phyloP scores from a whole-genome alignment of 2,329 filamentous ascomycete species.

The Neoscytalidium dimidiatum region DNA sequence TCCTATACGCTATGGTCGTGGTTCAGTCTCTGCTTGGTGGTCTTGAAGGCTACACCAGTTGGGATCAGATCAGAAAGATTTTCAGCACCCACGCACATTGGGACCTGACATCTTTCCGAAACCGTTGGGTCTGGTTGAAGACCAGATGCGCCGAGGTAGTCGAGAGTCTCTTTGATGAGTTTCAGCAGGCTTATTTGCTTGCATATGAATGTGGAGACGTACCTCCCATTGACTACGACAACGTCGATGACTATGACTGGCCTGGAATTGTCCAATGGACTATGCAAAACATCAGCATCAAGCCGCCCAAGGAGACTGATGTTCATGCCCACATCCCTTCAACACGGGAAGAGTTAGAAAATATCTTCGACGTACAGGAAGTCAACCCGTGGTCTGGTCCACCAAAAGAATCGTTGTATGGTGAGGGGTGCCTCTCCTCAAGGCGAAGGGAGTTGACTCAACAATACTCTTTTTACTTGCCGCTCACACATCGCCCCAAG shows the following conservation, averaged over 20 bases:
- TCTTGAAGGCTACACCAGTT: conserved; percentile 39
- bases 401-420: conserved; percentile 61
- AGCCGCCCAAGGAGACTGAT: not conserved
- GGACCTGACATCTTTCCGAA: conserved; percentile 33
- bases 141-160: conserved; percentile 46
- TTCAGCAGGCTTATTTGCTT: conserved; percentile 65
- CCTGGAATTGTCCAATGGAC: conserved; percentile 66
- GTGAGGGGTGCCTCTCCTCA: conserved; percentile 34
- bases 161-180: conserved; percentile 60
- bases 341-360: conserved; percentile 44
- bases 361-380: conserved; percentile 45
- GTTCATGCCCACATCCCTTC: conserved; percentile 19
- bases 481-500: conserved; percentile 30
- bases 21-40: conserved; percentile 39
- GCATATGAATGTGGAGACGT: conserved; percentile 67
- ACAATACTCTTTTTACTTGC: conserved; percentile 18
- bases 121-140: conserved; percentile 41
- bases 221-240: conserved; percentile 63
- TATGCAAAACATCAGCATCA: conserved; percentile 43
- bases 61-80: conserved; percentile 42
- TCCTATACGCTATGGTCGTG: conserved; percentile 33
- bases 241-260: conserved; percentile 70
- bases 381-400: conserved; percentile 37
- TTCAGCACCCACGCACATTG: conserved; percentile 40
- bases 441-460: conserved; percentile 40